Base-by-base conservation (phyloP, 2,329 filamentous ascomycete species). In the Diaporthe batatas region DNA sequence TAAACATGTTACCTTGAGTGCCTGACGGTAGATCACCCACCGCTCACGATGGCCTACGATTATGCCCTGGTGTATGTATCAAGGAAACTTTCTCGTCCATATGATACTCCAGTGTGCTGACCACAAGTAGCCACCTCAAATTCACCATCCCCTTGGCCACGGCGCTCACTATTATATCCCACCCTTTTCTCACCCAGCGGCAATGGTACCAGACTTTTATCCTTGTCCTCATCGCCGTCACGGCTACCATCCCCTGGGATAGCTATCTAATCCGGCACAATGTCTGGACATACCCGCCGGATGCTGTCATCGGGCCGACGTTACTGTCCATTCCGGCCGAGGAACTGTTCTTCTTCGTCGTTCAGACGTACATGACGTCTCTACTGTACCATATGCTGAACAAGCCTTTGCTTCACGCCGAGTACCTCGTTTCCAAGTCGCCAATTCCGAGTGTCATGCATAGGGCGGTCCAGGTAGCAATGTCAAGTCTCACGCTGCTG, bases 291-390 rank as follows among this genome's bases (percentile, higher is more conserved):
- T 95, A 94, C 77, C 92, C 92, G 1, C 82, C 85, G 14, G 83
- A 90, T 77, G 92, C 89, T 25, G 88, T 94, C 42, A 77, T 92
- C 47, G 93, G 92, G 0, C 86, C 86, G 0, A 91, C 85, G 1
- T 79, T 93, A 21, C 89, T 89, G 77, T 83, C 84, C n/a, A 92
- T 94, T 23, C 92, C 93, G 0, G 80, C 87, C 6, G 93, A 94
- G 77, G 92, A 94, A 79, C 81, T 94, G 6, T 94, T 94, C 82
- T 94, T 94, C 85, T 94, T 94, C 79, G 82, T 93, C 25, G 89
- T 94, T 32, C 93, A 94, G 81, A 94, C 92, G 1, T 94, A 93
- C 80, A 93, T 90, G 77, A 93, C 92, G 0, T 87, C 89, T 0
- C 81, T 94, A 65, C 79, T 94, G 11, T 94, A 94, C 77, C 84